Percentiles rank a stretch among this genome's conserved stretches.
Evolutionary conservation across 1,284 basidiomycete genomes (phyloP).

Genomic region (Ceratorhiza oryzae-sativae): DNA sequence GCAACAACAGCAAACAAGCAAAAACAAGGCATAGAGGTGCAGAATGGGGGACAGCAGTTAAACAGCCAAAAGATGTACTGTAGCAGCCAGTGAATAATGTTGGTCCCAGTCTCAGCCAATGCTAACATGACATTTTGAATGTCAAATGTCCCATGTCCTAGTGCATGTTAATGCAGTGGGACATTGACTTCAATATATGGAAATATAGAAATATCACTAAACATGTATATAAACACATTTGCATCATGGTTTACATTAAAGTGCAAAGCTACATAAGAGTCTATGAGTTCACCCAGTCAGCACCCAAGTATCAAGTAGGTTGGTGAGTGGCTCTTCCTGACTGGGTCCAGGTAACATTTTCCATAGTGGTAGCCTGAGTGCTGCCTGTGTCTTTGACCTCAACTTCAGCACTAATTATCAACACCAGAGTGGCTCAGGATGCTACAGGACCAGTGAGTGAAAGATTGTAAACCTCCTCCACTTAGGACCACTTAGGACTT

Average conservation of each 20-base stretch:
- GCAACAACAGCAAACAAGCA: no score
- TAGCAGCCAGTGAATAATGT: background rate
- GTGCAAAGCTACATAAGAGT: background rate
- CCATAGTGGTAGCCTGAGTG: background rate
- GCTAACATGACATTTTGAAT: constrained; percentile 4
- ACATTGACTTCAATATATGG: constrained; percentile 1
- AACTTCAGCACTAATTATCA: background rate
- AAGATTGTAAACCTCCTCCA: constrained; percentile 1
- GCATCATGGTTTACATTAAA: background rate
- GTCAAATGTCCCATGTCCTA: constrained; percentile 14
- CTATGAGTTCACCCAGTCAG: background rate
- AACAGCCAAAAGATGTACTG: no score
- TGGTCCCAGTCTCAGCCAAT: constrained; percentile 15
- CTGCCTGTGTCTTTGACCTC: background rate
- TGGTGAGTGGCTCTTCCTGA: background rate
- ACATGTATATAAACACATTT: no score
- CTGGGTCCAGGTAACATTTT: background rate
- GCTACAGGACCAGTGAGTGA: background rate
- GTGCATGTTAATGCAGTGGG: background rate
- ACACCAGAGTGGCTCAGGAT: background rate
- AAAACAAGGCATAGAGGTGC: no score
- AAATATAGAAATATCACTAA: no score
- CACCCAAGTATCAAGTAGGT: background rate
- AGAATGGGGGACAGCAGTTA: no score
- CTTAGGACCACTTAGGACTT: background rate